Evolutionary conservation across 2,329 filamentous ascomycete species (phyloP).

Genomic region (Verruconis gallopava): DNA sequence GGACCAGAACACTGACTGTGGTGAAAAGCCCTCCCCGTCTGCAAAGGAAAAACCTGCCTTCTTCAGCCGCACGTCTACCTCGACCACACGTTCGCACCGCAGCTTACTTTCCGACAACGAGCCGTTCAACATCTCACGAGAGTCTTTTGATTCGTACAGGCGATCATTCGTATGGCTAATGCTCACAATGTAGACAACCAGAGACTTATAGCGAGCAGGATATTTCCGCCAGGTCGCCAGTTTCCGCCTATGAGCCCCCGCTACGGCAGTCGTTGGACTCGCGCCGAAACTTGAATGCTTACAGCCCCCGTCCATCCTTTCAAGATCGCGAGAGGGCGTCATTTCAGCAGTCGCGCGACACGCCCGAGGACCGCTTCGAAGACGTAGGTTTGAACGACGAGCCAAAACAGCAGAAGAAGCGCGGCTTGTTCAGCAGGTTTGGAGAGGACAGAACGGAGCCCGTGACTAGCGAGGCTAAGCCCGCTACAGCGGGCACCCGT

Average conservation of each 20-base stretch:
- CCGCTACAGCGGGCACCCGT: conserved; percentile 32
- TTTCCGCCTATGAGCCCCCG: conserved; percentile 45
- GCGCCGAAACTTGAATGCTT: conserved; percentile 38
- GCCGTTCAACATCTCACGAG: conserved; percentile 86
- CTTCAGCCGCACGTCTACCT: conserved; percentile 48
- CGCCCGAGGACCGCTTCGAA: conserved; percentile 71
- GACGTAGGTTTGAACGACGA: conserved; percentile 82
- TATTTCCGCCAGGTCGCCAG: conserved; percentile 74
- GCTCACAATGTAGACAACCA: background rate
- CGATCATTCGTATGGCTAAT: conserved; percentile 70
- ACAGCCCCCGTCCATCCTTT: conserved; percentile 38
- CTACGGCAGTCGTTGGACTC: conserved; percentile 74
- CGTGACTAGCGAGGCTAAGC: conserved; percentile 17
- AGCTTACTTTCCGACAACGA: conserved; percentile 70
- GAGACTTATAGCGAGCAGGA: conserved; percentile 43
- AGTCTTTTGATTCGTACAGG: conserved; percentile 94
- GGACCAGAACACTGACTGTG: no score
- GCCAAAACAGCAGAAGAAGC: conserved; percentile 56
- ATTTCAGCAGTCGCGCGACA: conserved; percentile 41
- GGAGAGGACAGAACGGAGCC: conserved; percentile 39
- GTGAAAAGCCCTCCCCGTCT: conserved; percentile 52
- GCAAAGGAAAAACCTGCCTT: conserved; percentile 72
- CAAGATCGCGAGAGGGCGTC: conserved; percentile 35
- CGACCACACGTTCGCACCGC: conserved; percentile 35
- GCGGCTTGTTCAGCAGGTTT: conserved; percentile 69